phyloP scores from a whole-genome alignment of 140 eudicot species.

The Anethum foeniculum region DNA sequence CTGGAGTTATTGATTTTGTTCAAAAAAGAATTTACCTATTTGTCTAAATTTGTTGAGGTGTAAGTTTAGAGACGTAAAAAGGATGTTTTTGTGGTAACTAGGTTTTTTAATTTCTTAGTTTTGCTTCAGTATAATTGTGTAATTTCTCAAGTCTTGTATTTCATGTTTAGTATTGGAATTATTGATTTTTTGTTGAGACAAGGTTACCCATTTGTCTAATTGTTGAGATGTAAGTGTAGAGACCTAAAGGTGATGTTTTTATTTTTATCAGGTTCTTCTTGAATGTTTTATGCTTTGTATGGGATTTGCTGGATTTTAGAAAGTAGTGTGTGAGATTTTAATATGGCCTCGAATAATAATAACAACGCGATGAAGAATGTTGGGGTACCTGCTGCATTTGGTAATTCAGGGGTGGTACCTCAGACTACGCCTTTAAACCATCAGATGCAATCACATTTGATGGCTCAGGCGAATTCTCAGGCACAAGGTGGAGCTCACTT shows the following conservation, averaged over 20 bases:
- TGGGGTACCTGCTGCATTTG: slow-evolving; percentile 35
- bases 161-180: neutral
- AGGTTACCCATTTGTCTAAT: neutral
- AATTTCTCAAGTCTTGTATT: neutral
- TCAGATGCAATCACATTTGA: slow-evolving; percentile 10
- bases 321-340: neutral
- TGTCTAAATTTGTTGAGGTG: neutral
- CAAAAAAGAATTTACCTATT: neutral
- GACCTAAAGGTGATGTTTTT: slow-evolving; percentile 1
- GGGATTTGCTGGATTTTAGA: slow-evolving; percentile 10
- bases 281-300: neutral
- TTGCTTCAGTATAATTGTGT: neutral
- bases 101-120: neutral
- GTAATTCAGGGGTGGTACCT: slow-evolving; percentile 26
- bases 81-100: neutral
- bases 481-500: slow-evolving; percentile 29
- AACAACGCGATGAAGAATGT: slow-evolving; percentile 26
- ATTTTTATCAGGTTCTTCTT: neutral
- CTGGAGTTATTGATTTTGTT: neutral
- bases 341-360: slow-evolving; percentile 40
- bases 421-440: slow-evolving; percentile 31
- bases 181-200: neutral
- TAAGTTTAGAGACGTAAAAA: neutral
- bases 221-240: neutral
- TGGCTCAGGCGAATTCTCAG: slow-evolving; percentile 25